These are phyloP conservation scores for Stemphylium vesicarium DNA, from an alignment of 2,329 filamentous ascomycete genomes.

Conservation along the genomic window DNA sequence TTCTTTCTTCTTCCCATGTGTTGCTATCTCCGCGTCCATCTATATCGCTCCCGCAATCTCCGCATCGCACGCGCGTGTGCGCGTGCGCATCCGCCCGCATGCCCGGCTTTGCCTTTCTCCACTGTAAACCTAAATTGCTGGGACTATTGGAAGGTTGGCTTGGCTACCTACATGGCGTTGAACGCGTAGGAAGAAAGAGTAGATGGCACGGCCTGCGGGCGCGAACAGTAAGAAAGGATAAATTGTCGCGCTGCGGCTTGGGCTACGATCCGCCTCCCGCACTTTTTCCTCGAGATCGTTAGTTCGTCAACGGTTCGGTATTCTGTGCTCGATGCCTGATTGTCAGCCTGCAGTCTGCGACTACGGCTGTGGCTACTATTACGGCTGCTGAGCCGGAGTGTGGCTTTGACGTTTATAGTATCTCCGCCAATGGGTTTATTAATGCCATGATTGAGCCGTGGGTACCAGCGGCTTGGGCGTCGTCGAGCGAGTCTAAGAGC, in stretches of 20 bases:
- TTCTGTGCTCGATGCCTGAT: too few relatives aligned
- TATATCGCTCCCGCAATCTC: background rate
- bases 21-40: too few relatives aligned
- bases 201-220: too few relatives aligned
- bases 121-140: constrained; percentile 24
- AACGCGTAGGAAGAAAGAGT: too few relatives aligned
- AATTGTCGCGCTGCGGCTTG: constrained; percentile 37
- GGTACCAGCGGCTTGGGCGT: background rate
- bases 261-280: constrained; percentile 22
- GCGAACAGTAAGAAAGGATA: constrained; percentile 27
- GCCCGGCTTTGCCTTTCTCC: background rate
- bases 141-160: background rate
- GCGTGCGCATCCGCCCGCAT: too few relatives aligned
- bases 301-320: constrained; percentile 24
- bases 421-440: background rate
- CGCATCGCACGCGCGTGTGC: background rate
- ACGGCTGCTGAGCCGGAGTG: background rate
- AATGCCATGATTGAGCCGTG: background rate
- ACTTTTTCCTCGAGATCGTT: constrained; percentile 27
- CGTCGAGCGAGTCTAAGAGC: background rate
- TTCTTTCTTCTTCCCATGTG: too few relatives aligned
- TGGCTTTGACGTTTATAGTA: background rate
- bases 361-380: background rate
- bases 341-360: constrained; percentile 9
- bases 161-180: constrained; percentile 32